Base-by-base conservation (phyloP, 2,329 filamentous ascomycete species). In the Ophiocordyceps camponoti-saundersi region DNA sequence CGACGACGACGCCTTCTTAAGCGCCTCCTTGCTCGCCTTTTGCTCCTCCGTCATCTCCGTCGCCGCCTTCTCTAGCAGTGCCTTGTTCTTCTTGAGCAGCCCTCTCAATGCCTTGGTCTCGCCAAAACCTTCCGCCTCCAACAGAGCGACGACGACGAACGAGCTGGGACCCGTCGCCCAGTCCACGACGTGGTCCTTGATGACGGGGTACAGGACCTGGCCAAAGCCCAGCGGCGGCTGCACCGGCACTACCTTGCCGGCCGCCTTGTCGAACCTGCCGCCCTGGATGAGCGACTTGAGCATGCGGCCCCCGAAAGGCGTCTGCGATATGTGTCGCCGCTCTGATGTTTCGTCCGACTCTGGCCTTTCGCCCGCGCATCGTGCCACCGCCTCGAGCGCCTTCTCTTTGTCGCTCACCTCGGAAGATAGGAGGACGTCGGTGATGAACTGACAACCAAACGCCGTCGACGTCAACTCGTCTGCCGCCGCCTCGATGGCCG, bases 211-310 rank as follows among this genome's bases (percentile, higher is more conserved):
- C n/a, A 98, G 71, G 44, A 83, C 68, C 52, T 83, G 75, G 50
- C 85, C 79, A 61, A 98, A 98, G 45, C 80, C 74, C 48, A 96
- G 71, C 8, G 85, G 74, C 16, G 88, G 87, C 44, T 88, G 79
- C 2, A 83, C 73, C 21, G 79, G 76, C 56, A 83, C 74, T 42
- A 92, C 65, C 48, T 72, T 78, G 64, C 87, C 87, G 2, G 77
- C 72, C 42, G 72, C 72, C 50, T 78, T 77, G 63, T 96, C 87
- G 59, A 85, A 98, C 48, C 79, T 80, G 23, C 93, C 92, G 41
- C 92, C 92, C 47, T 87, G 82, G 22, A 95, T 88, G 8, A 98
- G 75, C 0, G 83, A 83, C 68, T 95, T 95, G 56, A 96, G 74
- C 80, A 95, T 83, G 49, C 87, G 82, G 16, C 85, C 87, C 40